A percentile compares a stretch with the other conserved stretches of the same genome.
Evolutionary conservation across 768 basidiomycete species (phyloP).

Genomic region (Amanita thiersii): DNA sequence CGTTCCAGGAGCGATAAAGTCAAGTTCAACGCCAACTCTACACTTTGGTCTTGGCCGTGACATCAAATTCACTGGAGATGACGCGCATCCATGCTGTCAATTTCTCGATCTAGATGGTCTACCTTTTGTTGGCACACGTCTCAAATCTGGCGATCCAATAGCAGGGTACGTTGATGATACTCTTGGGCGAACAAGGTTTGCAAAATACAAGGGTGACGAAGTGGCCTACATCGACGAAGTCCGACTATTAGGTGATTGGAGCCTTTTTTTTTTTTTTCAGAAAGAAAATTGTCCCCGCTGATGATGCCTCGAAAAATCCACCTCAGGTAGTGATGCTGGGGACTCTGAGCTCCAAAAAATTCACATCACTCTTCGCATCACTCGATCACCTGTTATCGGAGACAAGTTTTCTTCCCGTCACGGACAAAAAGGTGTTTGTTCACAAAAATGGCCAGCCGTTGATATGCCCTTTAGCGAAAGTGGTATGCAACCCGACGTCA

Average conservation of each 20-base stretch:
- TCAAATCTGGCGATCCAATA: slow-evolving; percentile 71
- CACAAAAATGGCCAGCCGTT: slow-evolving; percentile 95
- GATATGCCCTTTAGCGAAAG: slow-evolving; percentile 99
- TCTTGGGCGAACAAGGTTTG: slow-evolving; percentile 70
- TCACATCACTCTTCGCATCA: slow-evolving; percentile 87
- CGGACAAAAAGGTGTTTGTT: slow-evolving; percentile 99
- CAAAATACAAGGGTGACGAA: slow-evolving; percentile 98
- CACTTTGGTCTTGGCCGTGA: slow-evolving; percentile 89
- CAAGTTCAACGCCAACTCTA: slow-evolving; percentile 49
- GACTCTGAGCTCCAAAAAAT: slow-evolving; percentile 88
- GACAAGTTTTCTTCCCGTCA: slow-evolving; percentile 99
- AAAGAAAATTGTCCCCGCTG: not conserved
- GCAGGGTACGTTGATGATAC: slow-evolving; percentile 86
- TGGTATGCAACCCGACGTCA: slow-evolving; percentile 97
- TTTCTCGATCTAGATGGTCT: slow-evolving; percentile 80
- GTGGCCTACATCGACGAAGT: slow-evolving; percentile 84
- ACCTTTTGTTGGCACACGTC: slow-evolving; percentile 63
- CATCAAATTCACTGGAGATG: slow-evolving; percentile 44
- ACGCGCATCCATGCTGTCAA: slow-evolving; percentile 28
- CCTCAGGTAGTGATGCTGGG: slow-evolving; percentile 72
- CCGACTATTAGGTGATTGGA: slow-evolving; percentile 75
- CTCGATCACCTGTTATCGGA: slow-evolving; percentile 93
- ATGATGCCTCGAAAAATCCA: slow-evolving; percentile 5
- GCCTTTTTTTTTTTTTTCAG: not conserved
- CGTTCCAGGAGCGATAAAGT: slow-evolving; percentile 57